A percentile compares a stretch with the other conserved stretches of the same genome.
These are phyloP conservation scores for Zychaea mexicana DNA, from an alignment of 371 early-diverging fungal genomes.

Conservation along the genomic window DNA sequence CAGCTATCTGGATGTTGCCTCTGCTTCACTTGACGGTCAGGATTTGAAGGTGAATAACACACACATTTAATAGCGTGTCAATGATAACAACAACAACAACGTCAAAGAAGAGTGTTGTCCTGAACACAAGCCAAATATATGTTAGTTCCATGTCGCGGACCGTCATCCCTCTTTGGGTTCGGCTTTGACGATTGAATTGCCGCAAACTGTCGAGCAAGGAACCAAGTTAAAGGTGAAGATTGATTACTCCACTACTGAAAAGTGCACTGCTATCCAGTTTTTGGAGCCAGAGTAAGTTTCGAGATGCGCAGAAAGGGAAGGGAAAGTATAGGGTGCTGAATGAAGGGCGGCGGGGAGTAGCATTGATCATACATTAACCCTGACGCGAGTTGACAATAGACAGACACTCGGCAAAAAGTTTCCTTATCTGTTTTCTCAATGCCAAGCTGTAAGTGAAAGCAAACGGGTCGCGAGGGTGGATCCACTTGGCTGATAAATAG, in stretches of 20 bases:
- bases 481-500: no score
- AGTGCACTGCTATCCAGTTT: slow-evolving; percentile 90
- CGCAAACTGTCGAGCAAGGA: slow-evolving; percentile 41
- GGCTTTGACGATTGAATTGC: slow-evolving; percentile 69
- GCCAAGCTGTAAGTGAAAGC: slow-evolving; percentile 69
- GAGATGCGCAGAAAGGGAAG: neutral
- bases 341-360: neutral
- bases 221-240: slow-evolving; percentile 61
- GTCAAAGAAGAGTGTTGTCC: no score
- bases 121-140: no score
- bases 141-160: slow-evolving; percentile 60
- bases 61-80: no score
- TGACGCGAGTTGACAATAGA: no score
- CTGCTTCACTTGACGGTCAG: slow-evolving; percentile 48
- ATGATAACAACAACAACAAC: no score
- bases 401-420: slow-evolving; percentile 94
- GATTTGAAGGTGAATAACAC: slow-evolving; percentile 46
- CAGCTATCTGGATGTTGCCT: slow-evolving; percentile 60
- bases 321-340: neutral
- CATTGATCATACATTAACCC: no score
- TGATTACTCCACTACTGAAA: slow-evolving; percentile 79
- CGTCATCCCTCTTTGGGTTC: slow-evolving; percentile 75
- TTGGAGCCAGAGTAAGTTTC: slow-evolving; percentile 78
- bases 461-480: no score
- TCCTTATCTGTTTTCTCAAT: slow-evolving; percentile 96